Evolutionary conservation across 2,329 filamentous ascomycete genomes (phyloP), one percentile per base, ranked within the genome.

Genomic region (Pseudogymnoascus sp.): DNA sequence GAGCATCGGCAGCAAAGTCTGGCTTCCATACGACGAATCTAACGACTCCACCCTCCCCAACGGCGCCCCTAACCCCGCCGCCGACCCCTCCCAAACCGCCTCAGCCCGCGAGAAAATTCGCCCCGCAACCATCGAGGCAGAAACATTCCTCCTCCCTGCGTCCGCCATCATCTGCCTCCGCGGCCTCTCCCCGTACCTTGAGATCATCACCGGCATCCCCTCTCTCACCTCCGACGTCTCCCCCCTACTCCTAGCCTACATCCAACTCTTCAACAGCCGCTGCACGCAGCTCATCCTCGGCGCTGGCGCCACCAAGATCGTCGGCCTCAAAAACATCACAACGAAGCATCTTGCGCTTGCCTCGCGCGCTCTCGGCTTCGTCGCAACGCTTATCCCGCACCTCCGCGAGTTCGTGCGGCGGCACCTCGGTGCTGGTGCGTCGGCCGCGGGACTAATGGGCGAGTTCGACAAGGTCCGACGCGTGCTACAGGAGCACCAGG

Each of bases 241-340:
- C 0, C 80, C 84, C 2, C 88, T 87, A 0, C 83, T 99, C 10
- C 80, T 97, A 45, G 88, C 95, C 21, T 96, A 96, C 72, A 82
- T 98, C 13, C 90, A 95, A 68, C 82, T 96, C 3, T 99, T 98
- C 81, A 97, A 99, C 75, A 97, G 92, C 2, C 89, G 95, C 19
- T 93, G 93, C 65, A 96, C 90, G n/a, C 95, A 99, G 74, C 84
- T 99, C 65, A 97, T 99, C 68, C 86, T 99, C 6, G 95, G 95
- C 1, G 95, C 95, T 1, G 95, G 95, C 4, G 95, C 95, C 3
- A 97, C 91, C 4, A 83, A 86, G 37, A 92, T 90, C 23, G 95
- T 93, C 1, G 93, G 93, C 0, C 80, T 99, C 19, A 96, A 92
- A 75, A 97, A 97, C 72, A 99, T 99, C 74, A 96, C 91, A 0